Evolutionary conservation across 169 alveolate species (phyloP), one percentile per base, ranked within the genome.

Genomic region (Cryptosporidium ryanae): DNA sequence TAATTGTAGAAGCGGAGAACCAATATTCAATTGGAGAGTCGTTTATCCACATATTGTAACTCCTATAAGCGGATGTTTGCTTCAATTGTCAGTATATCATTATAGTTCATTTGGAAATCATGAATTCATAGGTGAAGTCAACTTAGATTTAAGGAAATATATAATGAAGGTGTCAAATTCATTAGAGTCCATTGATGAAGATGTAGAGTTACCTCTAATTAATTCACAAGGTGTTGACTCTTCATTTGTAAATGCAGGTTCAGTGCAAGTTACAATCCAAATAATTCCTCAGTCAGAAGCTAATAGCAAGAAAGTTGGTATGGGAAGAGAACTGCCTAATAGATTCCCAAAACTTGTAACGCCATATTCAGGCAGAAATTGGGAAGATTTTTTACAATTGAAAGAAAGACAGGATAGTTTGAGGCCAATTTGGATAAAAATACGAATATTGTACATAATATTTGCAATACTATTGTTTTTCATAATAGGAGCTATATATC

Each of bases 231-330:
- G 84, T n/a, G 82, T 63, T 48, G 92, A 84, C 34, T 34, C 59
- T 7, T 67, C 87, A 25, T 82, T 82, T 64, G 65, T 27, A 21
- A 92, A 94, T 71, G 92, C 91, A 23, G 98, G 98, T 34, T 91
- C 68, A 68, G 91, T 95, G 46, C 97, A 94, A 32, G 92, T 94
- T 25, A 93, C 98, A 18, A 93, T 94, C n/a, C 97, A 96, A 90
- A 93, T 96, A 64, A 63, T 96, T 66, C 93, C 97, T 2, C 98
- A 96, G 82, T 84, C 95, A 4, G 97, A 95, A 83, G 96, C 98
- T 7, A 92, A 94, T 29, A 84, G 95, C 82, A 95, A 91, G 59
- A 81, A 91, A 92, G 93, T 76, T 10, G 98, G 98, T 0, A 90
- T 94, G 59, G 98, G 97, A 4, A 90, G 98, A 43, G 94, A 92